Evolutionary conservation across 495 filamentous ascomycete genomes (phyloP).

Genomic region (Podospora tetraspora): DNA sequence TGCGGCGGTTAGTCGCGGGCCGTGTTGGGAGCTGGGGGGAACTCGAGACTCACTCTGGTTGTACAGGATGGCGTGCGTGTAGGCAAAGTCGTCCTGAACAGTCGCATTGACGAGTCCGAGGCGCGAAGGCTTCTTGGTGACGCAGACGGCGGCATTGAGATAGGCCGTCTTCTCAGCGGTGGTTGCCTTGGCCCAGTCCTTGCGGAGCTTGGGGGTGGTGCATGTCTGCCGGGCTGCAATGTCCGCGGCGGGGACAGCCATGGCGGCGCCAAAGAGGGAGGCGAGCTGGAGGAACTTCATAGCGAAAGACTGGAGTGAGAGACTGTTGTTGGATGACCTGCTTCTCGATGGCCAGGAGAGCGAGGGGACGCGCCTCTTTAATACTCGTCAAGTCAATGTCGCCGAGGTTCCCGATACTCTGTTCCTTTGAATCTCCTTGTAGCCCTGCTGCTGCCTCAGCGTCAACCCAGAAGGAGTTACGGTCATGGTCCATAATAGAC

Average conservation of each 20-base stretch:
- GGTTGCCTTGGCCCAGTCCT: conserved; percentile 5
- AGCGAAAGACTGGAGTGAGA: background rate
- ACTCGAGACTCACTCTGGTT: background rate
- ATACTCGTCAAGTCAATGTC: background rate
- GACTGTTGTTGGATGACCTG: background rate
- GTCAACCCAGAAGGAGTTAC: background rate
- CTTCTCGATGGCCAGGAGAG: background rate
- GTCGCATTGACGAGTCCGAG: background rate
- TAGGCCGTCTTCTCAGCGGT: conserved; percentile 4
- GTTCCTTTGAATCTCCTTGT: background rate
- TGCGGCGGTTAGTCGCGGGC: background rate
- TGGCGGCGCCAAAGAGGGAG: background rate
- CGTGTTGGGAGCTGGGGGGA: background rate
- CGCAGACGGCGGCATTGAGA: conserved; percentile 6
- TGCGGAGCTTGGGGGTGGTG: conserved; percentile 7
- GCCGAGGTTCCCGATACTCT: background rate
- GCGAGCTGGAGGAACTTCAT: conserved; percentile 8
- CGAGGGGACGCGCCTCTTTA: background rate
- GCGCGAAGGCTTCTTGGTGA: conserved; percentile 1
- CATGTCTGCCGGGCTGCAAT: conserved; percentile 1
- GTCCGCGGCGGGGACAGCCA: conserved; percentile 1
- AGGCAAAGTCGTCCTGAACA: conserved; percentile 3
- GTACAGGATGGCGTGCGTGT: background rate
- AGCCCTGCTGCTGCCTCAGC: background rate
- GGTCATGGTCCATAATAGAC: background rate